phyloP scores from a whole-genome alignment of 2,329 filamentous ascomycete species.

The Lizonia empirigonia region DNA sequence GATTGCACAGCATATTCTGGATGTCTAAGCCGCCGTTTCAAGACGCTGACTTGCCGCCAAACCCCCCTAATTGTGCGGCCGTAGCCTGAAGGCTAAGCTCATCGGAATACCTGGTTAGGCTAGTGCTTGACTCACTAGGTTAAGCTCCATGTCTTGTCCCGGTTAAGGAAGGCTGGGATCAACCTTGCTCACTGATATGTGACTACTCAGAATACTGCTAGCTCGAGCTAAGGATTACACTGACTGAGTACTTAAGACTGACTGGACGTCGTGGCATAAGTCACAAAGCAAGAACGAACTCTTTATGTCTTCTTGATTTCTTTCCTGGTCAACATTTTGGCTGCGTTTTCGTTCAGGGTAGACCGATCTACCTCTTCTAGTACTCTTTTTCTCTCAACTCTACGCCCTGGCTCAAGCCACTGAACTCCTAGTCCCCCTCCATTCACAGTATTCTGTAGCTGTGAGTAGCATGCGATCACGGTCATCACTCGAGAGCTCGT shows the following conservation, averaged over 20 bases:
- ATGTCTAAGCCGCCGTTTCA: slow-evolving; percentile 18
- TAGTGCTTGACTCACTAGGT: slow-evolving; percentile 15
- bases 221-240: neutral
- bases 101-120: slow-evolving; percentile 21
- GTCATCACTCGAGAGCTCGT: slow-evolving; percentile 11
- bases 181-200: neutral
- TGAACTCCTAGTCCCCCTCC: neutral
- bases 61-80: slow-evolving; percentile 19
- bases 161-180: neutral
- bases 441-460: neutral
- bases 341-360: slow-evolving; percentile 5
- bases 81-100: slow-evolving; percentile 6
- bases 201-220: neutral
- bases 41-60: slow-evolving; percentile 26
- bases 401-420: neutral
- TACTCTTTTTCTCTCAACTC: slow-evolving; percentile 10
- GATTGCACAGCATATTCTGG: slow-evolving; percentile 19
- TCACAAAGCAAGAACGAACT: slow-evolving; percentile 2
- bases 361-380: slow-evolving; percentile 11
- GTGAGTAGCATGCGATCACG: slow-evolving; percentile 12
- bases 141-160: slow-evolving; percentile 5
- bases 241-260: slow-evolving; percentile 17
- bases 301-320: neutral
- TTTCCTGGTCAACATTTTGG: slow-evolving; percentile 12
- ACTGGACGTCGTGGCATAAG: slow-evolving; percentile 9